These are phyloP conservation scores for Mixia osmundae DNA, from an alignment of 1,284 basidiomycete species.

Conservation along the genomic window DNA sequence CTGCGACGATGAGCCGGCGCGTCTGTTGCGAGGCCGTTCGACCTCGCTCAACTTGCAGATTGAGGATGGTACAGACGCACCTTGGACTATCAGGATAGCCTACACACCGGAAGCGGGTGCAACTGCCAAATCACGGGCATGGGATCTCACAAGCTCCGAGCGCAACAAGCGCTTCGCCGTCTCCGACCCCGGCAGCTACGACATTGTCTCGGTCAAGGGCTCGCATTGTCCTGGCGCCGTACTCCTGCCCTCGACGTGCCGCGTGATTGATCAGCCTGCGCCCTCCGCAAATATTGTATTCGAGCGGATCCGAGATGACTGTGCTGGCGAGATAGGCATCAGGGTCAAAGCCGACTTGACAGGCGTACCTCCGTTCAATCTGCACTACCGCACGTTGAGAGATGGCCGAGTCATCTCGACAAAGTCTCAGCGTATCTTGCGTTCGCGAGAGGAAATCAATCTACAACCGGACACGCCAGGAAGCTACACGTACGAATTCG, in stretches of 20 bases:
- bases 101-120: constrained; percentile 27
- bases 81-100: constrained; percentile 38
- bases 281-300: constrained; percentile 32
- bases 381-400: constrained; percentile 50
- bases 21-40: neutral
- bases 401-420: constrained; percentile 22
- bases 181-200: constrained; percentile 56
- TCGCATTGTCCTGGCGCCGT: constrained; percentile 55
- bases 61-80: constrained; percentile 34
- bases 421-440: constrained; percentile 32
- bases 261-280: constrained; percentile 12
- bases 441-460: constrained; percentile 56
- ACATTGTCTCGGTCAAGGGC: constrained; percentile 44
- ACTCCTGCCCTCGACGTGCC: constrained; percentile 38
- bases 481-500: constrained; percentile 66
- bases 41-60: constrained; percentile 33
- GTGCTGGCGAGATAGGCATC: constrained; percentile 81
- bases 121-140: constrained; percentile 34
- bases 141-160: constrained; percentile 32
- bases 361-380: constrained; percentile 68
- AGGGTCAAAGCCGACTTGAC: constrained; percentile 64
- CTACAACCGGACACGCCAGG: constrained; percentile 73
- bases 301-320: constrained; percentile 57
- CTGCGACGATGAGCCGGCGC: no score
- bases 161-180: constrained; percentile 31